Evolutionary conservation across 108 stramenopile genomes (phyloP), one percentile per base, ranked within the genome.

Genomic region (Fistulifera solaris): DNA sequence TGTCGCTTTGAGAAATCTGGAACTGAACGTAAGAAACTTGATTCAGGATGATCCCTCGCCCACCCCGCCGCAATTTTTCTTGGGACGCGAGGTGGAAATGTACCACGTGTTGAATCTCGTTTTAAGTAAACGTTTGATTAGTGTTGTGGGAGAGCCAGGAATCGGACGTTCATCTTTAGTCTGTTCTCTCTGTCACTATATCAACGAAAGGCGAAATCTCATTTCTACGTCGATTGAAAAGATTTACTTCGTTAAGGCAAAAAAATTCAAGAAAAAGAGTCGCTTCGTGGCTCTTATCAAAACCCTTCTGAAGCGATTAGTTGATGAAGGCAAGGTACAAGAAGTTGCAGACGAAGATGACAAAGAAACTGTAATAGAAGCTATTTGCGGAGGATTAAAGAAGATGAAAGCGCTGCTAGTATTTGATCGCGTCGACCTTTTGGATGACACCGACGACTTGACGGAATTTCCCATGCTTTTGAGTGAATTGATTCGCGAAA

Each of bases 11-110:
- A 17, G 44, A 6, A 23, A 28, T 27, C 8, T 46, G 44, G 68
- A 75, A 50, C 63, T 74, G 48, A 52, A 67, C 49, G 77, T 68
- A 22, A 54, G 68, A 17, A 75, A 71, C 54, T 66, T 75, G 68
- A 73, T 74, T 48, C 75, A 72, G 39, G 80, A 72, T 35, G 72
- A 86, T 46, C 80, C 73, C 45, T 62, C 85, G 6, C 87, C 91
- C 40, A 52, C 70, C n/a, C 77, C 85, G 31, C 87, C 92, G 0
- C 75, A 87, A 38, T 84, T 77, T 23, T 94, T 89, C 62, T 23
- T 85, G 24, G 92, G 92, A 8, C 54, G 92, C 19, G 88, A 94
- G 57, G 75, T 83, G 28, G 79, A 87, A 26, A 77, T 87, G 72
- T 85, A 85, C 53, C 62, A 70, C 26, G 50, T 88, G 15, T 55